These are phyloP conservation scores for Chaetomium fimeti DNA, from an alignment of 495 filamentous ascomycete species.

Conservation along the genomic window DNA sequence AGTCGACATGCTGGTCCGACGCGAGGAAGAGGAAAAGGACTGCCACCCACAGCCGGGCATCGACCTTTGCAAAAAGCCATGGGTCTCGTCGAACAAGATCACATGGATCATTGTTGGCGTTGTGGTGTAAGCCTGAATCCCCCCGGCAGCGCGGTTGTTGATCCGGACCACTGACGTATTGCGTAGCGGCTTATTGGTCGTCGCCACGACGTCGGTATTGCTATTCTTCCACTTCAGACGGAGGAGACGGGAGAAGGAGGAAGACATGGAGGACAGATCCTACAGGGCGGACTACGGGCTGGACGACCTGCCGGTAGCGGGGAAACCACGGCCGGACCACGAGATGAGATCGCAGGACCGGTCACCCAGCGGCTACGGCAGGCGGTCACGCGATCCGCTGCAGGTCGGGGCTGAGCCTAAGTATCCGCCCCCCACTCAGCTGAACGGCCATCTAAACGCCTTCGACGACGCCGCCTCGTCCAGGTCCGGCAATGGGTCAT, in stretches of 20 bases:
- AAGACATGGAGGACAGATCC: slow-evolving; percentile 32
- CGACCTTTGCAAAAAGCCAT: slow-evolving; percentile 36
- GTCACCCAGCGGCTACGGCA: slow-evolving; percentile 10
- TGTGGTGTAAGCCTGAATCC: slow-evolving; percentile 24
- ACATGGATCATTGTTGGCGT: slow-evolving; percentile 34
- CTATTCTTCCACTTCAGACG: slow-evolving; percentile 30
- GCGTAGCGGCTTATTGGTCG: slow-evolving; percentile 28
- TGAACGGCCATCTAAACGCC: slow-evolving; percentile 21
- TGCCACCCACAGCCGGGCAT: slow-evolving; percentile 19
- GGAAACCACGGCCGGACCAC: slow-evolving; percentile 7
- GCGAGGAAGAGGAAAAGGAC: slow-evolving; percentile 26
- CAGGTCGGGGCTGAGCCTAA: slow-evolving; percentile 22
- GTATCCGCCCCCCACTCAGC: slow-evolving; percentile 8
- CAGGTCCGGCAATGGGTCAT: slow-evolving; percentile 9
- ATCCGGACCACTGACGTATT: neutral
- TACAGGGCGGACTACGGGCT: slow-evolving; percentile 34
- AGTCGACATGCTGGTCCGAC: slow-evolving; percentile 20
- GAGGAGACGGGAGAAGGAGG: slow-evolving; percentile 28
- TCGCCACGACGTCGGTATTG: slow-evolving; percentile 22
- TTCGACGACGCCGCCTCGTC: slow-evolving; percentile 22
- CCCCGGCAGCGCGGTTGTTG: neutral
- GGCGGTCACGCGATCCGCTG: slow-evolving; percentile 21
- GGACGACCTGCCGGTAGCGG: slow-evolving; percentile 20
- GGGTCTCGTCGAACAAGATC: slow-evolving; percentile 18
- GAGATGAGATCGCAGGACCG: slow-evolving; percentile 16